A percentile compares a stretch with the other conserved stretches of the same genome.
Conservation (phyloP, 2,329 filamentous ascomycete species). For the Ceratocystis colombiana region DNA sequence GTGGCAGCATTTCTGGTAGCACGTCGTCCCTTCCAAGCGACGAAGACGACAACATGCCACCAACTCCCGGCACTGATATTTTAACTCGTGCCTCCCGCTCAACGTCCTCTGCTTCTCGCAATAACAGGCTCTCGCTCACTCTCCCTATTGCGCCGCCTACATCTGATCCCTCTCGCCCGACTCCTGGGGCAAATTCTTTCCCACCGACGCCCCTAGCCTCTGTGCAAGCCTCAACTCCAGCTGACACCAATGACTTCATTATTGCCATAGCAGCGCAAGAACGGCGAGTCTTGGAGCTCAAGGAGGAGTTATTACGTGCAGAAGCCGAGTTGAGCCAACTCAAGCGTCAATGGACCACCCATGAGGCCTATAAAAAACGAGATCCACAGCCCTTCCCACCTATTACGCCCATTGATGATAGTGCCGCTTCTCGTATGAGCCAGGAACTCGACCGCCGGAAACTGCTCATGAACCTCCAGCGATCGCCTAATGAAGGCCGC, state of each 20-base stretch:
- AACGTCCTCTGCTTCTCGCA: slow-evolving; percentile 44
- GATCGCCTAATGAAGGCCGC: slow-evolving; percentile 36
- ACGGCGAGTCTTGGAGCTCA: slow-evolving; percentile 76
- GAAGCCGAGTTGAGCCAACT: slow-evolving; percentile 65
- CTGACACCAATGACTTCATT: slow-evolving; percentile 59
- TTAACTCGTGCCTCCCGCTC: slow-evolving; percentile 42
- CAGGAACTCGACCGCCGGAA: slow-evolving; percentile 65
- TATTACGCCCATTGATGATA: slow-evolving; percentile 32
- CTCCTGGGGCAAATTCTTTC: slow-evolving; percentile 31
- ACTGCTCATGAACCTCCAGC: slow-evolving; percentile 48
- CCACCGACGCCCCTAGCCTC: slow-evolving; percentile 42
- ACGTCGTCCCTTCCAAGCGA: slow-evolving; percentile 24
- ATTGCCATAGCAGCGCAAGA: slow-evolving; percentile 89
- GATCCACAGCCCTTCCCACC: slow-evolving; percentile 39
- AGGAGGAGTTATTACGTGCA: slow-evolving; percentile 76
- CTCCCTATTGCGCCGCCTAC: slow-evolving; percentile 50
- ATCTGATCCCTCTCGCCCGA: slow-evolving; percentile 43
- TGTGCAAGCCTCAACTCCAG: slow-evolving; percentile 33
- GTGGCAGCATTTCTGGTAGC: slow-evolving; percentile 24
- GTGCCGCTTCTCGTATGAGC: slow-evolving; percentile 35
- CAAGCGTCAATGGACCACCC: slow-evolving; percentile 72
- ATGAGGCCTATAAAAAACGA: slow-evolving; percentile 68
- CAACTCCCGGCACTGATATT: slow-evolving; percentile 35
- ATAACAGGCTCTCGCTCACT: slow-evolving; percentile 51
- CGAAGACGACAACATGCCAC: slow-evolving; percentile 33